Conservation (phyloP, 2,329 filamentous ascomycete species). For the Aspergillus flavus region DNA sequence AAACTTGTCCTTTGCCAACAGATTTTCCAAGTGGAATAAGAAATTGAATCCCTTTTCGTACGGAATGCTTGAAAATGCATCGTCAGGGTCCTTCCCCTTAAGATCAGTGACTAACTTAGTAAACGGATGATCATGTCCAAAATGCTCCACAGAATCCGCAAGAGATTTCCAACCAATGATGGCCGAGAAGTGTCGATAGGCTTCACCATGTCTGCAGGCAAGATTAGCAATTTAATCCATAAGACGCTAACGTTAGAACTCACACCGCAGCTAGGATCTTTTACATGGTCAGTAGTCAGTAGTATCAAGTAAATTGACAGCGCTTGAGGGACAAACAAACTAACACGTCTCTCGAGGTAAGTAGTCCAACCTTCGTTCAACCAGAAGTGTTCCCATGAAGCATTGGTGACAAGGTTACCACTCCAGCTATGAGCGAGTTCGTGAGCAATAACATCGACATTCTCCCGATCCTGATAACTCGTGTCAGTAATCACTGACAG, state of each 20-base stretch:
- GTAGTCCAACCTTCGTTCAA: conserved; percentile 86
- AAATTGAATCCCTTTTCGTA: conserved; percentile 98
- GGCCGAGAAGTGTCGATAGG: conserved; percentile 88
- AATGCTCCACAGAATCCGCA: conserved; percentile 75
- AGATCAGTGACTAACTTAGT: conserved; percentile 88
- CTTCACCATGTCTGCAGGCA: conserved; percentile 69
- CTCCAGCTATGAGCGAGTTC: conserved; percentile 79
- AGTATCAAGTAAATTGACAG: neutral
- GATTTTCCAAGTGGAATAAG: conserved; percentile 83
- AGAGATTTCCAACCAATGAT: conserved; percentile 95
- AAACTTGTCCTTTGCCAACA: conserved; percentile 83
- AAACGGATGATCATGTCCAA: conserved; percentile 84
- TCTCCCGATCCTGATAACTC: conserved; percentile 66
- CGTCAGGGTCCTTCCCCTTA: conserved; percentile 89
- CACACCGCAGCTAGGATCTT: conserved; percentile 47
- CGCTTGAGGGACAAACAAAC: conserved; percentile 11
- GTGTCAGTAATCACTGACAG: conserved; percentile 3
- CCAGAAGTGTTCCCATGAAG: conserved; percentile 58
- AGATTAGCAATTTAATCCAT: neutral
- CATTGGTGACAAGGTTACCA: conserved; percentile 69
- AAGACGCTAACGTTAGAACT: conserved; percentile 15
- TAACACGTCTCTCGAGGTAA: conserved; percentile 79
- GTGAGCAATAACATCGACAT: conserved; percentile 95
- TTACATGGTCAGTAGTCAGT: conserved; percentile 19
- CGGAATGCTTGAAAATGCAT: conserved; percentile 88